Base-by-base conservation (phyloP, 805 yeast species). In the Tetrapisispora fleetii region DNA sequence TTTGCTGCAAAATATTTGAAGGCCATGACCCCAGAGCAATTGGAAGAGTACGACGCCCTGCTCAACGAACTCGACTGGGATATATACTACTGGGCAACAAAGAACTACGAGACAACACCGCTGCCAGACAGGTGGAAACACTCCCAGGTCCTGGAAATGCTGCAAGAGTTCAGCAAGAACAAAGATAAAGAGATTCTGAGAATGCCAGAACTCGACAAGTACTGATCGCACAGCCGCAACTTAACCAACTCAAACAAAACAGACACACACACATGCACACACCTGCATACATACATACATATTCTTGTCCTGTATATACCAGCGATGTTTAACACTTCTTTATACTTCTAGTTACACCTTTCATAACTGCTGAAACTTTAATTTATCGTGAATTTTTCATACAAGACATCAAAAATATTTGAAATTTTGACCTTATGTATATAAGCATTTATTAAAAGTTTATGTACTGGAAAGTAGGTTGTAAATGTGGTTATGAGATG, bases 61-160 rank as follows among this genome's bases (percentile, higher is more conserved):
- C 74, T 93, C 62, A 95, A 93, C 65, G 95, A 91, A 67, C 79
- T 91, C n/a, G 99, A 93, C 67, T 93, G 99, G 99, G 99, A 93
- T 67, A 90, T 93, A 52, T 93, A 87, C 67, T 93, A 93, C 70
- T 91, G 99, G 99, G 95, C 95, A 24, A 88, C 97, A 2, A 79
- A 78, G 55, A 87, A 90, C 64, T 85, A 70, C 58, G 80, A 78
- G 35, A 80, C 85, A 18, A 85, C 90, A 43, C 95, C 95, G 14
- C 73, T 91, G 54, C 97, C 98, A 16, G 88, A 85, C 38, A 77
- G 78, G 61, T 93, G 96, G 96, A 74, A 80, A 62, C 62, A 83
- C 50, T 78, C 85, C 13, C 69, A 75, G 56, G 71, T 91, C 37
- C 73, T 91, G 70, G 62, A 63, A 48, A 62, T 74, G 68, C 70